phyloP scores from a whole-genome alignment of 768 basidiomycete species.

The Amanita molliuscula region DNA sequence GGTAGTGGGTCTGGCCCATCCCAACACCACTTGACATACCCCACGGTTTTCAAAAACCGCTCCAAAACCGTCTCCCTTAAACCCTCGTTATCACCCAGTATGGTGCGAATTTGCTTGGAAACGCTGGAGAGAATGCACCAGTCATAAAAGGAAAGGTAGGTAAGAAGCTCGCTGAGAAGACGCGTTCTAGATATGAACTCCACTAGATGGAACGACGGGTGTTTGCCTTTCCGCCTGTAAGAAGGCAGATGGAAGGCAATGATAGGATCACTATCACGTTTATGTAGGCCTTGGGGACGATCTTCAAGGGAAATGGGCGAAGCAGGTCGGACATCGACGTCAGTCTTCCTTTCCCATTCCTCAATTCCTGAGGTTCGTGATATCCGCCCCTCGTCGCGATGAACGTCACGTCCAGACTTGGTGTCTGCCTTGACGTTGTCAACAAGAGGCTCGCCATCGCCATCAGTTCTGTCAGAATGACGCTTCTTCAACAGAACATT shows the following conservation, averaged over 20 bases:
- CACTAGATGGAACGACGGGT: conserved; percentile 37
- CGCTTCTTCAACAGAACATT: conserved; percentile 4
- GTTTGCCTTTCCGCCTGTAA: conserved; percentile 4
- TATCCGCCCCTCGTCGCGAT: neutral
- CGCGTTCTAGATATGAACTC: conserved; percentile 42
- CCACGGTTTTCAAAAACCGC: conserved; percentile 58
- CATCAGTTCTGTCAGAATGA: neutral
- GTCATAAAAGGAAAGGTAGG: conserved; percentile 59
- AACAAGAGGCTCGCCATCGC: conserved; percentile 1
- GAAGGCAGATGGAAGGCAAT: neutral
- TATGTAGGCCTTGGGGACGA: conserved; percentile 6
- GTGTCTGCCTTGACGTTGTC: neutral
- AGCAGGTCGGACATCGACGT: conserved; percentile 8
- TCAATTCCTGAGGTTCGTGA: conserved; percentile 1
- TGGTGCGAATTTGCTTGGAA: conserved; percentile 40
- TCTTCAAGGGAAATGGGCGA: conserved; percentile 16
- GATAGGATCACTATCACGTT: conserved; percentile 1
- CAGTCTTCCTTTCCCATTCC: conserved; percentile 3
- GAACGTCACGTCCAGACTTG: neutral
- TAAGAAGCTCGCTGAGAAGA: conserved; percentile 45
- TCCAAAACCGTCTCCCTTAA: conserved; percentile 60
- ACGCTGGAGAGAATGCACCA: conserved; percentile 54
- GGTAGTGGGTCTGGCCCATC: conserved; percentile 50
- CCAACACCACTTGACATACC: conserved; percentile 62
- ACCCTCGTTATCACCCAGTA: conserved; percentile 35